Percentiles rank a stretch among this genome's conserved stretches.
Evolutionary conservation across 2,329 filamentous ascomycete species (phyloP).

Genomic region (Diaporthe nobilis): DNA sequence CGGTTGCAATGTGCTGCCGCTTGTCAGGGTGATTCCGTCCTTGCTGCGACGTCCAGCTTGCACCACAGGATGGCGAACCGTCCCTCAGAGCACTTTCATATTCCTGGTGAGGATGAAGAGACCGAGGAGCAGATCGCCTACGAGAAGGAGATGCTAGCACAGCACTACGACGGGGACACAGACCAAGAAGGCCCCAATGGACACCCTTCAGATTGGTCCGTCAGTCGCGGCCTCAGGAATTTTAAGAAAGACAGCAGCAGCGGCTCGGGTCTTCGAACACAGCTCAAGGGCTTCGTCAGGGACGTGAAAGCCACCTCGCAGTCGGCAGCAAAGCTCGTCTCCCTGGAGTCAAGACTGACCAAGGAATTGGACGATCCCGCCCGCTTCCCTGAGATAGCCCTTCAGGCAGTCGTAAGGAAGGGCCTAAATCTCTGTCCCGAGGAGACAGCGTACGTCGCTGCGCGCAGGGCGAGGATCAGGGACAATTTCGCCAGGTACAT

Average conservation of each 20-base stretch:
- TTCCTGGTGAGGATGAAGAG: neutral
- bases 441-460: slow-evolving; percentile 19
- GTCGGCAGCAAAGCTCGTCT: neutral
- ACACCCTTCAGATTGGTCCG: neutral
- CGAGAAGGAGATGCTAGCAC: neutral
- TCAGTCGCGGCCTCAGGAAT: neutral
- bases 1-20: neutral
- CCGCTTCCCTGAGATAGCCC: slow-evolving; percentile 16
- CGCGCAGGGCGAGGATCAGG: neutral
- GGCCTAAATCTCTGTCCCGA: slow-evolving; percentile 16
- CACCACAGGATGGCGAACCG: neutral
- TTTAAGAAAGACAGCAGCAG: neutral
- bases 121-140: slow-evolving; percentile 14
- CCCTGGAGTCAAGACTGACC: neutral
- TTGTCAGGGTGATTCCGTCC: neutral
- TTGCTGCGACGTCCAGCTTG: neutral
- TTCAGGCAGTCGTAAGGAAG: slow-evolving; percentile 2
- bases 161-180: neutral
- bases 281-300: neutral
- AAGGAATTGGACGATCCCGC: slow-evolving; percentile 15
- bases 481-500: slow-evolving; percentile 17
- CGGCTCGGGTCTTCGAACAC: neutral
- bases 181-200: neutral
- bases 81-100: neutral
- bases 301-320: slow-evolving; percentile 11